Conservation (phyloP, 805 yeast species). For the Metschnikowia bowlesiae region DNA sequence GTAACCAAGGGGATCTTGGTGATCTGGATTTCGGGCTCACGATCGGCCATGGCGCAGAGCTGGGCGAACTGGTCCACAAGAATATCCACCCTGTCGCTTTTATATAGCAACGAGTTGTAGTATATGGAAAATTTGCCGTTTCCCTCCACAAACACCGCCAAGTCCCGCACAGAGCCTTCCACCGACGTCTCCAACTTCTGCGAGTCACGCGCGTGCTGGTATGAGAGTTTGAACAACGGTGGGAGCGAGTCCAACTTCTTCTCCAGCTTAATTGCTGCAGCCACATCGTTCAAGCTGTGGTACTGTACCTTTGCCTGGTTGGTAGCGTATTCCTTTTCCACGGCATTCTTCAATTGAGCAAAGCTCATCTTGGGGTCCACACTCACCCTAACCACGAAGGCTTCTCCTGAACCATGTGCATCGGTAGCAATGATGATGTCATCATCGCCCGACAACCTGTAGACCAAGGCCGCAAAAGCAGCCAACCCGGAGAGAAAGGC, state of each 20-base stretch:
- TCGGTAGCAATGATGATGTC: slow-evolving; percentile 85
- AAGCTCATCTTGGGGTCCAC: slow-evolving; percentile 56
- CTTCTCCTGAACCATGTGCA: slow-evolving; percentile 30
- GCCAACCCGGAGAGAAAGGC: slow-evolving; percentile 55
- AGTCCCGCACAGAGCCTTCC: slow-evolving; percentile 57
- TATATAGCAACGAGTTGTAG: slow-evolving; percentile 76
- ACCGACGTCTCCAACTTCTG: slow-evolving; percentile 45
- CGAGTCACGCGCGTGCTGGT: slow-evolving; percentile 40
- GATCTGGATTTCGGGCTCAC: slow-evolving; percentile 40
- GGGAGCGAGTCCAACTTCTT: slow-evolving; percentile 57
- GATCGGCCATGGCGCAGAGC: slow-evolving; percentile 38
- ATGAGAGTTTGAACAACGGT: slow-evolving; percentile 57
- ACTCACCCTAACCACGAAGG: slow-evolving; percentile 59
- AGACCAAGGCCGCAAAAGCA: slow-evolving; percentile 64
- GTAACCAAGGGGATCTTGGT: slow-evolving; percentile 70
- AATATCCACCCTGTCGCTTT: slow-evolving; percentile 60
- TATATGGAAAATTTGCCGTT: slow-evolving; percentile 39
- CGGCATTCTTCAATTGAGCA: slow-evolving; percentile 44
- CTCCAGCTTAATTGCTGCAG: slow-evolving; percentile 44
- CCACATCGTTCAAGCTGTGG: slow-evolving; percentile 49
- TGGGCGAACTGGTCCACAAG: slow-evolving; percentile 69
- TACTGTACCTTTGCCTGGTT: slow-evolving; percentile 37
- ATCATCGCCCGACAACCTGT: slow-evolving; percentile 88
- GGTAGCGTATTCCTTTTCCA: slow-evolving; percentile 38
- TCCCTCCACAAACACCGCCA: slow-evolving; percentile 46